These are phyloP conservation scores for Trametes pubescens DNA, from an alignment of 1,284 basidiomycete species.

Conservation along the genomic window DNA sequence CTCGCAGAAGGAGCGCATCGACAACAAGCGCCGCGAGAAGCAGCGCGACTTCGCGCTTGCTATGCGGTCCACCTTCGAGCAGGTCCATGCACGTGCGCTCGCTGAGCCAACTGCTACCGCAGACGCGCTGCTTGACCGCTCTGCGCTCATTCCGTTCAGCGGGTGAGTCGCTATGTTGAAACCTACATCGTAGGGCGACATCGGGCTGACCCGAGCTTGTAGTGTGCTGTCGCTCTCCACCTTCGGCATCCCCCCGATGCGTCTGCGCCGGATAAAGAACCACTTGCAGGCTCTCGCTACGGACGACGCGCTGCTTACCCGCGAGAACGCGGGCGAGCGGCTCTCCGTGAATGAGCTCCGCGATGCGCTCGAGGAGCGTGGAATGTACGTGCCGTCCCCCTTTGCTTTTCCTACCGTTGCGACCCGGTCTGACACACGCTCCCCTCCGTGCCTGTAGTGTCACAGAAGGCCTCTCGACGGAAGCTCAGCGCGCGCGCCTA, in stretches of 20 bases:
- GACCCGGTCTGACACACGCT: not conserved
- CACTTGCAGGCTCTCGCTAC: conserved; percentile 60
- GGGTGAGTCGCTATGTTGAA: conserved; percentile 39
- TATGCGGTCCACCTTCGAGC: conserved; percentile 43
- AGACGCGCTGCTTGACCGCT: conserved; percentile 34
- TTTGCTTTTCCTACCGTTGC: not conserved
- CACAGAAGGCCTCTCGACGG: conserved; percentile 46
- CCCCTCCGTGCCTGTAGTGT: conserved; percentile 41
- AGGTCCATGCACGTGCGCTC: conserved; percentile 47
- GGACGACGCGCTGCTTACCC: conserved; percentile 67
- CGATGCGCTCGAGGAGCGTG: conserved; percentile 75
- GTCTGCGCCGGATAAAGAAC: conserved; percentile 60
- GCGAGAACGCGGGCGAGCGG: conserved; percentile 54
- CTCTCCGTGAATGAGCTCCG: conserved; percentile 62
- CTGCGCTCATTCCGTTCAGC: conserved; percentile 39
- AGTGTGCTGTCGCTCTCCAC: conserved; percentile 69
- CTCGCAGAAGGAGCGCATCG: conserved; percentile 78
- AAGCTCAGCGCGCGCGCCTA: conserved; percentile 56
- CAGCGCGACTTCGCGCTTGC: conserved; percentile 47
- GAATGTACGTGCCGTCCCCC: conserved; percentile 67
- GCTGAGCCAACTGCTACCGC: conserved; percentile 37
- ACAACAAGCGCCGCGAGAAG: conserved; percentile 64
- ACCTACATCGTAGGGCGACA: not conserved
- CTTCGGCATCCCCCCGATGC: conserved; percentile 59
- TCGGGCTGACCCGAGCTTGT: conserved; percentile 21